phyloP scores from a whole-genome alignment of 108 stramenopile species.

The Skeletonema grethae region DNA sequence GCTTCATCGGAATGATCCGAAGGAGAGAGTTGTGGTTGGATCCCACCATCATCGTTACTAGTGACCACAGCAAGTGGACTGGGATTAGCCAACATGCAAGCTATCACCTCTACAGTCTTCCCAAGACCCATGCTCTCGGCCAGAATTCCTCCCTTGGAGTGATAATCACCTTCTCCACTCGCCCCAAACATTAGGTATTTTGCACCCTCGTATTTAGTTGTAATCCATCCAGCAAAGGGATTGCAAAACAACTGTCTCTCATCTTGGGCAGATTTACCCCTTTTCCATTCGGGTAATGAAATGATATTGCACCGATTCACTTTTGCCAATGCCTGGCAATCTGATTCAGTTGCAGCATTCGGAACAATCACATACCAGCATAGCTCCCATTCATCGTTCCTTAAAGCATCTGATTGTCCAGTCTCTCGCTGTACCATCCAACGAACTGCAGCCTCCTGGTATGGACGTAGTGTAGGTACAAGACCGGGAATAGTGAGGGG shows the following conservation, averaged over 20 bases:
- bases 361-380: slow-evolving; percentile 50
- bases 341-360: neutral
- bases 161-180: neutral
- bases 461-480: slow-evolving; percentile 65
- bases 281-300: slow-evolving; percentile 30
- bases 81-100: slow-evolving; percentile 63
- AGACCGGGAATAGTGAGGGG: slow-evolving; percentile 49
- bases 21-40: neutral
- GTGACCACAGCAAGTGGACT: slow-evolving; percentile 10
- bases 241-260: slow-evolving; percentile 37
- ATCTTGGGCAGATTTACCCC: slow-evolving; percentile 21
- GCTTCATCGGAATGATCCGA: slow-evolving; percentile 9
- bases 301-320: slow-evolving; percentile 6
- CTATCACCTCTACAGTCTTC: slow-evolving; percentile 47
- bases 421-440: slow-evolving; percentile 78
- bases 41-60: neutral
- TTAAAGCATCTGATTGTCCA: neutral
- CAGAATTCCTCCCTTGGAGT: slow-evolving; percentile 57
- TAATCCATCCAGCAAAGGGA: slow-evolving; percentile 61
- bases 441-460: slow-evolving; percentile 67
- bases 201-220: slow-evolving; percentile 37
- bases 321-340: neutral
- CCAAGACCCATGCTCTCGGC: slow-evolving; percentile 64
- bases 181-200: slow-evolving; percentile 25
- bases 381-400: slow-evolving; percentile 57